Evolutionary conservation across 2,329 filamentous ascomycete genomes (phyloP), one percentile per base, ranked within the genome.

Genomic region (Fusarium veterinarium): DNA sequence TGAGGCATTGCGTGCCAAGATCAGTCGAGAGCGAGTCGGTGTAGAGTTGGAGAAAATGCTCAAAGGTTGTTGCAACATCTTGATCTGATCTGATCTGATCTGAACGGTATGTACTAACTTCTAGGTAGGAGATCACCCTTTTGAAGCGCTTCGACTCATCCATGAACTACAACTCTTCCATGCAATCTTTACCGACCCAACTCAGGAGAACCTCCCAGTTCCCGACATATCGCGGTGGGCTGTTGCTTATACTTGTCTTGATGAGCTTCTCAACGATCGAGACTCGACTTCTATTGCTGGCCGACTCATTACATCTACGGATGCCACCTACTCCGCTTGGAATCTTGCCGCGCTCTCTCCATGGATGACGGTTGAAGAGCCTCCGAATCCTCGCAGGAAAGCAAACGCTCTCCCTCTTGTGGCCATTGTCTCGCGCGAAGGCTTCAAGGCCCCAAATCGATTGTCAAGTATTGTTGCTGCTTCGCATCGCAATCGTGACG

Each of bases 41-140:
- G 88, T 92, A 8, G 96, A 99, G 80, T 77, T 98, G 7, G 93
- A 95, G 78, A 98, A 98, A 86, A 97, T 97, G 91, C 85, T 98
- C 23, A 92, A 90, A 81, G 92, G 93, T 88, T 66, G 33, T 31
- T 38, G 12, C 23, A 30, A 28, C 19, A 23, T 14, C 37, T 17
- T 16, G 9, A 40, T 37, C 20, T 23, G 13, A 17, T 49, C 30
- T 23, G 46, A 31, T 16, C 33, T 10, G 6, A 35, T 33, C 28
- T 28, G 13, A 14, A 10, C 8, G 33, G 8, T 13, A 37, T 19
- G 23, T 40, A 58, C 64, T 72, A 41, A 73, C n/a, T 19, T 13
- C 28, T 42, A 48, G 87, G 30, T 19, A 78, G 91, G 87, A 38
- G 87, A 88, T 16, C 84, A 91, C 75, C 91, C 92, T 12, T 83